phyloP scores from a whole-genome alignment of 2,329 filamentous ascomycete genomes.

The Cyanodermella asteris region DNA sequence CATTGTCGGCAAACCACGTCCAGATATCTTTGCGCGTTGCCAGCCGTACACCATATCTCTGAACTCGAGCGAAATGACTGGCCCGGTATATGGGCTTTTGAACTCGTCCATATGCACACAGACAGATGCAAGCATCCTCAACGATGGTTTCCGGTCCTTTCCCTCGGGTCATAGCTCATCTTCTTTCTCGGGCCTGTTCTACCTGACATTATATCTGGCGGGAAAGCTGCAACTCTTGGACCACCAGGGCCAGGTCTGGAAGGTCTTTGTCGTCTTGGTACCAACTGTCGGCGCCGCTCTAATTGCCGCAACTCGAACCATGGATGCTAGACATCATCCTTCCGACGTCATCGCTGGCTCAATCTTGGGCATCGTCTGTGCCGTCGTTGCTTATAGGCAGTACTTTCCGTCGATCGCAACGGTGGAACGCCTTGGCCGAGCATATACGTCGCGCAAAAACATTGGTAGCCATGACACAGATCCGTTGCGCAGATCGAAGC shows the following conservation, averaged over 20 bases:
- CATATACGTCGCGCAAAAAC: too few species aligned
- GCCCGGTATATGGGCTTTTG: constrained; percentile 20
- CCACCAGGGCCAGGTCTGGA: constrained; percentile 38
- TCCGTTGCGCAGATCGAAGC: too few species aligned
- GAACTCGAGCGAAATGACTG: too few species aligned
- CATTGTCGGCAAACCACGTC: constrained; percentile 35
- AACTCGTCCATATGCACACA: constrained; percentile 30
- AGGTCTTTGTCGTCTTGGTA: constrained; percentile 30
- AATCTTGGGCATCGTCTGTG: constrained; percentile 28
- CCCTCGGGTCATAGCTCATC: constrained; percentile 34
- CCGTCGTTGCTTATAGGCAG: constrained; percentile 32
- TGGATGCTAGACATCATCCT: constrained; percentile 39
- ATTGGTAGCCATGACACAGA: too few species aligned
- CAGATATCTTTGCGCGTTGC: constrained; percentile 36
- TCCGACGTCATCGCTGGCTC: constrained; percentile 38
- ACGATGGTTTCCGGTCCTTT: constrained; percentile 37
- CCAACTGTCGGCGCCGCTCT: constrained; percentile 32
- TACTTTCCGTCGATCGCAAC: constrained; percentile 36
- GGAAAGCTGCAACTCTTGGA: constrained; percentile 38
- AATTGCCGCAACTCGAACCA: constrained; percentile 34
- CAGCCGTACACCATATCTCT: constrained; percentile 16
- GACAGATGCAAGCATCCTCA: constrained; percentile 26
- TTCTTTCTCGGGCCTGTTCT: constrained; percentile 36
- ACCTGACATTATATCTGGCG: constrained; percentile 36
- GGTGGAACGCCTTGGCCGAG: constrained; percentile 34